Conservation (phyloP, 768 basidiomycete species). For the Hemileccinum impolitum region DNA sequence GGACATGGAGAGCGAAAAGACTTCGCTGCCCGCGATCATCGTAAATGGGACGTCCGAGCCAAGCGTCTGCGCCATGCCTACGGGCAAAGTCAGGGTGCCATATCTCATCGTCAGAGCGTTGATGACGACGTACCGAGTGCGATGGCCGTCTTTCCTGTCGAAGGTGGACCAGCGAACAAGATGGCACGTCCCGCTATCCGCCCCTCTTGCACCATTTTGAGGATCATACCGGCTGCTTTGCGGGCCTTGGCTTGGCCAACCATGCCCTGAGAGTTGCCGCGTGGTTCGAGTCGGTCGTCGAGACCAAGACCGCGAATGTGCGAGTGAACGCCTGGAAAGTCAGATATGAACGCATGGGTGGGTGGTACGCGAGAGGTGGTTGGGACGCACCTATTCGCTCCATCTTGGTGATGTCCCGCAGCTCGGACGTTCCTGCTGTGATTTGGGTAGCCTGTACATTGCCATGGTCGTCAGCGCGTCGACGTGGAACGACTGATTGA, state of each 20-base stretch:
- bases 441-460: slow-evolving; percentile 61
- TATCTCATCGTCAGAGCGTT: no score
- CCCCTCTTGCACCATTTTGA: slow-evolving; percentile 98
- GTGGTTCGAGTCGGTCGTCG: slow-evolving; percentile 87
- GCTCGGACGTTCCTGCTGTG: slow-evolving; percentile 70
- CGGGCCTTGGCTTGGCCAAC: slow-evolving; percentile 96
- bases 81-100: neutral
- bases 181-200: slow-evolving; percentile 94
- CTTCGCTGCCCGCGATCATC: slow-evolving; percentile 96
- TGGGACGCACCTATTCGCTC: slow-evolving; percentile 73
- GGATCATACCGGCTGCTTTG: slow-evolving; percentile 95
- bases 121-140: slow-evolving; percentile 68
- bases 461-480: slow-evolving; percentile 7
- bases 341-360: slow-evolving; percentile 1
- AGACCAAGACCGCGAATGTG: slow-evolving; percentile 96
- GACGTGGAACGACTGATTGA: neutral
- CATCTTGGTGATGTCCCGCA: slow-evolving; percentile 88
- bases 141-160: slow-evolving; percentile 97
- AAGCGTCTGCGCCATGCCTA: slow-evolving; percentile 95
- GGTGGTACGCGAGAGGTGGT: neutral
- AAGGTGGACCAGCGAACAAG: slow-evolving; percentile 95
- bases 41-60: slow-evolving; percentile 96
- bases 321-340: slow-evolving; percentile 71
- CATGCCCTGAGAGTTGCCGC: slow-evolving; percentile 89
- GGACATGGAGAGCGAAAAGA: slow-evolving; percentile 97